Conservation (phyloP, 2,329 filamentous ascomycete genomes). For the Zymoseptoria crescenta region DNA sequence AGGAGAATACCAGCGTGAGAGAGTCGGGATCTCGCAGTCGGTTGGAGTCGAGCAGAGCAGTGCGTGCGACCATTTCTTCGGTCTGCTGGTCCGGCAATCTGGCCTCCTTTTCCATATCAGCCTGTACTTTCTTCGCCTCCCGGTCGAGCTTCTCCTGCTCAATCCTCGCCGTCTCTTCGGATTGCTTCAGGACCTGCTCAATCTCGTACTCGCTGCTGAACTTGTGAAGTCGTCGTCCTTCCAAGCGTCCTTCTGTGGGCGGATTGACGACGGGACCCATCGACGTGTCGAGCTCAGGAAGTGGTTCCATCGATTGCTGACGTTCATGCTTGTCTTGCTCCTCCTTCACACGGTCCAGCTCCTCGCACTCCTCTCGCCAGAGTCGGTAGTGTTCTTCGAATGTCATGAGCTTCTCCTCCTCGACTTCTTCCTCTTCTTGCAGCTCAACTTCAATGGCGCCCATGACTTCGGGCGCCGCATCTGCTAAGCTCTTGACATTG, state of each 20-base stretch:
- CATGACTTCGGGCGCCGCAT: slow-evolving; percentile 31
- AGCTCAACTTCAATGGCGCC: slow-evolving; percentile 20
- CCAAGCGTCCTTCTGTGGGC: slow-evolving; percentile 19
- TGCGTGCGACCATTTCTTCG: slow-evolving; percentile 50
- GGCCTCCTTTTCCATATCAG: slow-evolving; percentile 70
- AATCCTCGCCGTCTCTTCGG: slow-evolving; percentile 61
- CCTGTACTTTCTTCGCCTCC: slow-evolving; percentile 57
- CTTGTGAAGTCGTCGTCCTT: slow-evolving; percentile 45
- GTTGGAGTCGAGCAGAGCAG: slow-evolving; percentile 57
- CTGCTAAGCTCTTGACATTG: slow-evolving; percentile 28
- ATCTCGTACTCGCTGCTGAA: slow-evolving; percentile 67
- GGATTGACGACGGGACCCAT: slow-evolving; percentile 36
- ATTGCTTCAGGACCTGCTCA: slow-evolving; percentile 64
- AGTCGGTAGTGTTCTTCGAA: slow-evolving; percentile 34
- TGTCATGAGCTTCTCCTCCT: slow-evolving; percentile 19
- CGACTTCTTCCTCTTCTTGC: slow-evolving; percentile 25
- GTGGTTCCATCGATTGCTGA: slow-evolving; percentile 28
- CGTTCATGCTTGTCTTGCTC: slow-evolving; percentile 31
- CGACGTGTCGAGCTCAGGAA: slow-evolving; percentile 39
- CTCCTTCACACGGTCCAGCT: slow-evolving; percentile 36
- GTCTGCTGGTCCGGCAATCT: slow-evolving; percentile 63
- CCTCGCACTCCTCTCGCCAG: slow-evolving; percentile 36
- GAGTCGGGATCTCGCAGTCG: slow-evolving; percentile 58
- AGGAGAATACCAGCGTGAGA: slow-evolving; percentile 63
- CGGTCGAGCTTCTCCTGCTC: slow-evolving; percentile 51